These are phyloP conservation scores for Hordeum pubiflorum DNA, from an alignment of 202 grass and related monocot genomes.

Conservation along the genomic window DNA sequence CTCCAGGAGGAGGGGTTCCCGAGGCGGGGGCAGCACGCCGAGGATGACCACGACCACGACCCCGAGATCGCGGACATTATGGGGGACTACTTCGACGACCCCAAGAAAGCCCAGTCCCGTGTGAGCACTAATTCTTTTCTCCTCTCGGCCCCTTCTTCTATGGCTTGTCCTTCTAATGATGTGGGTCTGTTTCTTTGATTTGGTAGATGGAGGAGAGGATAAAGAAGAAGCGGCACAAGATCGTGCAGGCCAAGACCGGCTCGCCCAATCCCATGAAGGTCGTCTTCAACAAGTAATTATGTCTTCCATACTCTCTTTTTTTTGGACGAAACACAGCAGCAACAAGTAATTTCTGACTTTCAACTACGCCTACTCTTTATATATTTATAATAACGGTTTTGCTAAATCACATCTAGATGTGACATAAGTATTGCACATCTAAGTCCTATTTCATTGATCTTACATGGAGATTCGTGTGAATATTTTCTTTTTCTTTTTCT, in stretches of 20 bases:
- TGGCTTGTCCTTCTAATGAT: not conserved
- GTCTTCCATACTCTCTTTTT: not conserved
- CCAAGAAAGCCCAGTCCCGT: constrained; percentile 69
- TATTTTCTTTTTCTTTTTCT: no score
- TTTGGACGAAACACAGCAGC: no score
- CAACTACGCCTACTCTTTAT: not conserved
- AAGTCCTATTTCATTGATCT: no score
- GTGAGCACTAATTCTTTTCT: constrained; percentile 19
- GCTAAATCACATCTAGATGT: no score
- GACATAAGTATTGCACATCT: no score
- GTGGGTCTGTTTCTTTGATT: not conserved
- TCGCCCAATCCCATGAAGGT: constrained; percentile 58
- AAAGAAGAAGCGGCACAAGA: constrained; percentile 74
- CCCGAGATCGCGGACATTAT: constrained; percentile 80
- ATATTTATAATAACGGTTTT: not conserved
- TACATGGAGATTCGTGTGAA: no score
- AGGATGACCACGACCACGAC: constrained; percentile 44
- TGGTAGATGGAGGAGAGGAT: constrained; percentile 78
- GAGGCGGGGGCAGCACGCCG: not conserved
- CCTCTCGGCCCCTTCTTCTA: not conserved
- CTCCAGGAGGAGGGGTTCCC: constrained; percentile 17
- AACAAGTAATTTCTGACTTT: not conserved
- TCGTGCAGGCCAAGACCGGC: constrained; percentile 80
- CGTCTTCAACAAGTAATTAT: constrained; percentile 81
- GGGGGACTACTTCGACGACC: constrained; percentile 67